Evolutionary conservation across 495 filamentous ascomycete genomes (phyloP), one percentile per base, ranked within the genome.

Genomic region (Ascobolus immersus): DNA sequence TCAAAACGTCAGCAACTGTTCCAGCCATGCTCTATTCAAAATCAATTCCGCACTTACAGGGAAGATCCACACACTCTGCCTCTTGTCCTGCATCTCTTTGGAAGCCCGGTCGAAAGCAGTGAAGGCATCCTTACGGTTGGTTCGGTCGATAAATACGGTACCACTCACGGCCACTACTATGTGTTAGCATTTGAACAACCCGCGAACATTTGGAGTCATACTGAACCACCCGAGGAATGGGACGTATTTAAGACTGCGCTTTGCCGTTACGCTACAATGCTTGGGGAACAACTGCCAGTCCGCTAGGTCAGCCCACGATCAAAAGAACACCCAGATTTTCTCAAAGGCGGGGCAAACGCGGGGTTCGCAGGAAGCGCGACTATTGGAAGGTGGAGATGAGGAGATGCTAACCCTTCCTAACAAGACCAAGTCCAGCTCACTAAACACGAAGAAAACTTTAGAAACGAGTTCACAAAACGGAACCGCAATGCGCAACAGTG

Each of bases 221-320:
- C 47, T 94, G 56, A 89, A 99, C 84, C 80, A 91, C 33, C 86
- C 86, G 27, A 99, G 58, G 49, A 99, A 72, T 2, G 86, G 86
- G n/a, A 71, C 52, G 28, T 62, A 65, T 43, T 70, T 72, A 41
- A 99, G 57, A 22, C 67, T 73, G 45, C 73, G 69, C 65, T 99
- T 99, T 25, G 84, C 80, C 4, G 82, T 93, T 29, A 99, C 77
- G 49, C 69, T 77, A 58, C 77, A 89, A 60, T 86, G 80, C 35
- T 70, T 72, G 9, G 86, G 89, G 59, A 90, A 92, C 39, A 86
- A 64, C 33, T 36, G n/a, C n/a, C n/a, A n/a, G n/a, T n/a, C n/a
- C n/a, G n/a, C n/a, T n/a, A n/a, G n/a, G n/a, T n/a, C n/a, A n/a
- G n/a, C n/a, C n/a, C n/a, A n/a, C n/a, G n/a, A n/a, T n/a, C n/a